Percentiles rank a stretch among this genome's conserved stretches.
Evolutionary conservation across 1,284 basidiomycete species (phyloP).

Genomic region (Golubevia sp.): DNA sequence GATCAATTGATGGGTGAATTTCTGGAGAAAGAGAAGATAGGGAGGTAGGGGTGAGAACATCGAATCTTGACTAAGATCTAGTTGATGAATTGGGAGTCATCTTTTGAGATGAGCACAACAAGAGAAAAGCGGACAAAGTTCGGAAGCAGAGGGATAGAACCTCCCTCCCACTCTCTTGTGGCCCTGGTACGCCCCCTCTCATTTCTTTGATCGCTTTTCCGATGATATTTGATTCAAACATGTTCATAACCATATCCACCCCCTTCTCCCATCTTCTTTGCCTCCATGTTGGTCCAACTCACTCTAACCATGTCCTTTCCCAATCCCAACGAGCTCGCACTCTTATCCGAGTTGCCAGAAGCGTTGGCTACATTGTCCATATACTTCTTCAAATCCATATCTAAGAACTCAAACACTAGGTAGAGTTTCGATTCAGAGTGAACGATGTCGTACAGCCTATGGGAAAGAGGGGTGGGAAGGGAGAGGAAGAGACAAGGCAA

Average conservation of each 20-base stretch:
- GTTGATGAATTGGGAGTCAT: not conserved
- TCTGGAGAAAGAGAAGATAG: slow-evolving; percentile 66
- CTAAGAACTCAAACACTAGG: slow-evolving; percentile 93
- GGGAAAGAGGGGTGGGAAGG: slow-evolving; percentile 10
- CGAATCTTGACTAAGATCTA: not conserved
- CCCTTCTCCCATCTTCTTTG: no score
- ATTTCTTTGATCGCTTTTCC: no score
- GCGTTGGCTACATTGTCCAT: slow-evolving; percentile 72
- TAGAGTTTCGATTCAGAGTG: slow-evolving; percentile 96
- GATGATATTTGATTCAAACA: no score
- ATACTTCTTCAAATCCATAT: slow-evolving; percentile 92
- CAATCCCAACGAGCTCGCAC: no score
- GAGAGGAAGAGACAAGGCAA: slow-evolving; percentile 3
- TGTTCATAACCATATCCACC: no score
- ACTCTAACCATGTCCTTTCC: no score
- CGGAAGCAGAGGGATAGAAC: slow-evolving; percentile 5
- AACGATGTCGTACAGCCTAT: slow-evolving; percentile 91
- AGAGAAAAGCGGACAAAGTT: slow-evolving; percentile 18
- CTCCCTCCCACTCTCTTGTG: no score
- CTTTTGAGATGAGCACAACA: slow-evolving; percentile 27
- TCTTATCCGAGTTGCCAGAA: not conserved
- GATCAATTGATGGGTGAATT: slow-evolving; percentile 85
- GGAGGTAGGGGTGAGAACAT: not conserved
- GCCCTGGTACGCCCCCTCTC: no score
- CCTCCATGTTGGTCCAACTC: no score